A percentile compares a stretch with the other conserved stretches of the same genome.
These are phyloP conservation scores for Fusarium vanettenii DNA, from an alignment of 2,329 filamentous ascomycete species.

Conservation along the genomic window DNA sequence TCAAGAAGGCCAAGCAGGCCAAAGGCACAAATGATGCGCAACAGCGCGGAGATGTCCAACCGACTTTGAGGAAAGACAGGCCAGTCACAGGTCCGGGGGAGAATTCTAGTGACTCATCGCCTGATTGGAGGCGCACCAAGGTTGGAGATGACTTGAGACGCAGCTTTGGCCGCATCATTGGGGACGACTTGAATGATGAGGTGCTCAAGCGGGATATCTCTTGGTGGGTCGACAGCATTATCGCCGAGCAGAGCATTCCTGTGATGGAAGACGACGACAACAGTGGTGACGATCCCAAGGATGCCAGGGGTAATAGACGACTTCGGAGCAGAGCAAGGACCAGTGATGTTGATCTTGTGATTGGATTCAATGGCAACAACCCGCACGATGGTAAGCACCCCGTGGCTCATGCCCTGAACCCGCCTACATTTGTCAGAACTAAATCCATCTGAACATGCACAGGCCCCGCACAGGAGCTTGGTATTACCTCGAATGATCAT, in stretches of 20 bases:
- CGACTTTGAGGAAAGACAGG: background rate
- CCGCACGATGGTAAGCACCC: background rate
- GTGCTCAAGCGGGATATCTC: background rate
- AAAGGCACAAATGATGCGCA: background rate
- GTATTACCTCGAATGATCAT: background rate
- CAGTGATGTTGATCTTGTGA: background rate
- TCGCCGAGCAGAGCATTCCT: background rate
- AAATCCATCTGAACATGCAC: background rate
- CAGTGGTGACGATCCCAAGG: background rate
- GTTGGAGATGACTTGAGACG: background rate
- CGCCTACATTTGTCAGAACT: background rate
- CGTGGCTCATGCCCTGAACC: too few species aligned
- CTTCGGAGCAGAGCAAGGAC: background rate
- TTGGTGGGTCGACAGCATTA: background rate
- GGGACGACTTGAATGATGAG: background rate
- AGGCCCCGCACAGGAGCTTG: background rate
- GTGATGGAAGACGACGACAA: background rate
- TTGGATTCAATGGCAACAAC: background rate
- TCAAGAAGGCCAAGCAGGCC: background rate
- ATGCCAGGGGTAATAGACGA: background rate
- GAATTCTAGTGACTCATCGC: fast-evolving
- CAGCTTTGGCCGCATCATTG: background rate
- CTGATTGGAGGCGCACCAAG: background rate
- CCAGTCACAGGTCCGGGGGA: background rate
- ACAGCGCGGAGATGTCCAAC: background rate